These are phyloP conservation scores for Xylaria sp. DNA, from an alignment of 2,329 filamentous ascomycete genomes.

Conservation along the genomic window DNA sequence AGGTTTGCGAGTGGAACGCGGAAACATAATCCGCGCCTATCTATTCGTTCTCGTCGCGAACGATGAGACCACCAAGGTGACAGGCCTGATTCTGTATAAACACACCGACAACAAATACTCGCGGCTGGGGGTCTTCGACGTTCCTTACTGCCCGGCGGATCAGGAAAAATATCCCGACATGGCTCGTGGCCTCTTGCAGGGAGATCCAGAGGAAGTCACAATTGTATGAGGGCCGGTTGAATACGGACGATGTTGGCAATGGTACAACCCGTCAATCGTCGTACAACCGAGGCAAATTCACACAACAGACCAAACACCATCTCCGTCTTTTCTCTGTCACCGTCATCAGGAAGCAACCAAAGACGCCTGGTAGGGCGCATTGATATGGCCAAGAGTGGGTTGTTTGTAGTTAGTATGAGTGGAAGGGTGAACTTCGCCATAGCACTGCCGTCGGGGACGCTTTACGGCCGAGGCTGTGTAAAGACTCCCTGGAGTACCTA, in stretches of 20 bases:
- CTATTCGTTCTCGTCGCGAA: slow-evolving; percentile 1
- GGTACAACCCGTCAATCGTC: no score
- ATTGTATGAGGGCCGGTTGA: background rate
- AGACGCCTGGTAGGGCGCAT: no score
- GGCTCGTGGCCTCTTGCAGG: background rate
- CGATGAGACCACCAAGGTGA: background rate
- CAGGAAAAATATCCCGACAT: background rate
- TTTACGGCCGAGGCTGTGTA: no score
- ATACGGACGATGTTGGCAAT: background rate
- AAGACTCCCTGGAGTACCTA: no score
- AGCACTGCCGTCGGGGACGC: no score
- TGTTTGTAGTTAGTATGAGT: no score
- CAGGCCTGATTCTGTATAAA: background rate
- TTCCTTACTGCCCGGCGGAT: background rate
- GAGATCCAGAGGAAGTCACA: background rate
- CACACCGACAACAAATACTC: background rate
- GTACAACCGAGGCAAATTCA: no score
- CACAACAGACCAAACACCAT: no score
- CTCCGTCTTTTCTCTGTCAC: no score
- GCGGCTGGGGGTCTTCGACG: background rate
- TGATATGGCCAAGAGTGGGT: no score
- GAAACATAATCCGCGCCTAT: background rate
- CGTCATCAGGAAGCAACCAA: no score
- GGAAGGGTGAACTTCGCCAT: no score
- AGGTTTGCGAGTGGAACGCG: background rate